These are phyloP conservation scores for Hypoxylon sp. DNA, from an alignment of 2,329 filamentous ascomycete genomes.

Conservation along the genomic window DNA sequence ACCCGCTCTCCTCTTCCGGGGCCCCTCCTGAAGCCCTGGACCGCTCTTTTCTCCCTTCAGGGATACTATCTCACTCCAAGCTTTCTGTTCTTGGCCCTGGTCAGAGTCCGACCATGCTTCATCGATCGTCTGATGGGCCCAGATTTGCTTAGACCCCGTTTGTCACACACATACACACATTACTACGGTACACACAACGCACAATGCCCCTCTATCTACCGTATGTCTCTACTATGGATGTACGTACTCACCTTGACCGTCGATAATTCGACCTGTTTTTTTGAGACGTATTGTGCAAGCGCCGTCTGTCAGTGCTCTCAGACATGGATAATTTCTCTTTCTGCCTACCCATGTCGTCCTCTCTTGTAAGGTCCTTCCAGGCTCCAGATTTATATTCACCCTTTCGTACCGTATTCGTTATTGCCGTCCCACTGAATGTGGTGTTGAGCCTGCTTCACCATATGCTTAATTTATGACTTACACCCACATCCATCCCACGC, in stretches of 20 bases:
- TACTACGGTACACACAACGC: slow-evolving; percentile 21
- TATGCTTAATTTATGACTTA: slow-evolving; percentile 49
- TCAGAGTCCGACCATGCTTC: slow-evolving; percentile 45
- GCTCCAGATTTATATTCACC: slow-evolving; percentile 36
- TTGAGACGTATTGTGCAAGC: slow-evolving; percentile 45
- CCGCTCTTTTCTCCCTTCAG: slow-evolving; percentile 38
- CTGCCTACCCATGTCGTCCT: slow-evolving; percentile 33
- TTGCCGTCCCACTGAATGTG: slow-evolving; percentile 28
- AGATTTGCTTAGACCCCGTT: slow-evolving; percentile 45
- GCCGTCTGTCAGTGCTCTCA: slow-evolving; percentile 46
- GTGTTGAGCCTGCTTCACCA: slow-evolving; percentile 39
- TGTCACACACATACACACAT: slow-evolving; percentile 39
- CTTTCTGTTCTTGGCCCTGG: slow-evolving; percentile 42
- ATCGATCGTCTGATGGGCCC: slow-evolving; percentile 49
- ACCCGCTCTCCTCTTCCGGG: slow-evolving; percentile 30
- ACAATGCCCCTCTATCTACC: slow-evolving; percentile 2
- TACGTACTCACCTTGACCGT: slow-evolving; percentile 35
- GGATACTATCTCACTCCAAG: slow-evolving; percentile 42
- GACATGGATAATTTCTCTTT: slow-evolving; percentile 46
- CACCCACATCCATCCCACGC: slow-evolving; percentile 39
- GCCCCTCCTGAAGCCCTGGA: slow-evolving; percentile 29
- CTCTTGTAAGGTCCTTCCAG: slow-evolving; percentile 17
- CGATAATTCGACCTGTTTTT: slow-evolving; percentile 39
- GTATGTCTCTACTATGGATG: slow-evolving; percentile 3
- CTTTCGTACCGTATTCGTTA: slow-evolving; percentile 26